Base-by-base conservation (phyloP, 1,284 basidiomycete genomes). In the Stereum hirsutum region DNA sequence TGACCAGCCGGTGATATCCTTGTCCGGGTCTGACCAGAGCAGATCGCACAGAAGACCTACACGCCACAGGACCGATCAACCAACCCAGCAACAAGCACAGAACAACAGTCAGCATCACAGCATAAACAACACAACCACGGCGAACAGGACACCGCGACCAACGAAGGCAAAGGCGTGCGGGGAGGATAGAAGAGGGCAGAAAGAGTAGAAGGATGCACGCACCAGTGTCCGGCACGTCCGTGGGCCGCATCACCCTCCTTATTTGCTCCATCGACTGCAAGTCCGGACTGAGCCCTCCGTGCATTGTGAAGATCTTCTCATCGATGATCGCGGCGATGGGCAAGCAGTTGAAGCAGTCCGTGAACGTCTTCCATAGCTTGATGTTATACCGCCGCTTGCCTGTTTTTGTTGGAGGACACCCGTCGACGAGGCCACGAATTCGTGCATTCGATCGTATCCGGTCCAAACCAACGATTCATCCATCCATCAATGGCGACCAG, bases 231-330 rank as follows among this genome's bases (percentile, higher is more conserved):
- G 96, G 95, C 43, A 99, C 95, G 66, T 99, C 95, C 47, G 95
- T 99, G 31, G 95, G 96, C 69, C 95, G 76, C 95, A 98, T 98
- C 41, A 99, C 94, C 62, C 95, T 80, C 63, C 96, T 78, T 72
- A 99, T 99, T 74, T 99, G 94, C 68, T 99, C 95, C 95, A 99
- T 99, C 59, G 88, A 92, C 74, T 98, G 94, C 51, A 99, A 72
- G 68, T 98, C 94, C 41, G 96, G 95, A 65, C 89, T 94, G 55
- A 97, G 74, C 38, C 87, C 86, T 40, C 89, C 88, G 57, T 95
- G 90, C 88, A 89, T 89, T 41, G 90, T 94, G 64, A 95, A 94
- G 61, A 95, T 95, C 72, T 95, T 94, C 65, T 95, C 91, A 67
- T 95, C 92, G 59, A 95, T 95, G 67, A 95, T 94, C 52, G 91